phyloP scores from a whole-genome alignment of 148 eudicot genomes.

The Camellia lanceoleosa region DNA sequence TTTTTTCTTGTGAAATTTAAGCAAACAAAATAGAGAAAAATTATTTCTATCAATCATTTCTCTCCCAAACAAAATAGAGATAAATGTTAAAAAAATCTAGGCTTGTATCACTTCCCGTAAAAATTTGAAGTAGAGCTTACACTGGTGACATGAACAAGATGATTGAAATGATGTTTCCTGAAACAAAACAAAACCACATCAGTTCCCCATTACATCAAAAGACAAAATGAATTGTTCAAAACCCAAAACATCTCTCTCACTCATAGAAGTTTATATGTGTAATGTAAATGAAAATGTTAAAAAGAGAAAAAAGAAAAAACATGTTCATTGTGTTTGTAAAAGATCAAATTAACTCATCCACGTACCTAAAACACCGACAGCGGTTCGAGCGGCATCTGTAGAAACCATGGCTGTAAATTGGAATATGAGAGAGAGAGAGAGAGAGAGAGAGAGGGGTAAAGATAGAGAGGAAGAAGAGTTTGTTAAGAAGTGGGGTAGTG shows the following conservation, averaged over 20 bases:
- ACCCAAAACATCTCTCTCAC: background rate
- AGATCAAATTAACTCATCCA: conserved; percentile 13
- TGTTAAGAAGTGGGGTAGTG: background rate
- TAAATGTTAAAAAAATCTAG: too few relatives aligned
- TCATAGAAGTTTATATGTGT: too few relatives aligned
- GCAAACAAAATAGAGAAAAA: too few relatives aligned
- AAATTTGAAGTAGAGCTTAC: conserved; percentile 24
- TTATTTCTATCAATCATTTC: too few relatives aligned
- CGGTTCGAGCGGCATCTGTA: conserved; percentile 31
- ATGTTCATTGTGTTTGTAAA: background rate
- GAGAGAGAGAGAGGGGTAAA: background rate
- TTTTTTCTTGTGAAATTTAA: too few relatives aligned
- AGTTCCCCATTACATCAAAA: background rate
- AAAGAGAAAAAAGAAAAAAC: background rate
- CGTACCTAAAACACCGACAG: conserved; percentile 48
- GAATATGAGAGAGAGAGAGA: background rate
- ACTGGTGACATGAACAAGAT: conserved; percentile 36
- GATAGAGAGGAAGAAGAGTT: background rate
- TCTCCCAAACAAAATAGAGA: too few relatives aligned
- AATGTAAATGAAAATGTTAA: too few relatives aligned
- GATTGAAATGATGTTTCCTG: conserved; percentile 38
- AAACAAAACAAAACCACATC: conserved; percentile 2
- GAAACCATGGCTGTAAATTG: conserved; percentile 29
- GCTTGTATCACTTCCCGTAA: background rate
- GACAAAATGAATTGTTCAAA: background rate